Percentiles rank a stretch among this genome's conserved stretches.
These are phyloP conservation scores for Lablab purpureus DNA, from an alignment of 306 rosid genomes.

Conservation along the genomic window DNA sequence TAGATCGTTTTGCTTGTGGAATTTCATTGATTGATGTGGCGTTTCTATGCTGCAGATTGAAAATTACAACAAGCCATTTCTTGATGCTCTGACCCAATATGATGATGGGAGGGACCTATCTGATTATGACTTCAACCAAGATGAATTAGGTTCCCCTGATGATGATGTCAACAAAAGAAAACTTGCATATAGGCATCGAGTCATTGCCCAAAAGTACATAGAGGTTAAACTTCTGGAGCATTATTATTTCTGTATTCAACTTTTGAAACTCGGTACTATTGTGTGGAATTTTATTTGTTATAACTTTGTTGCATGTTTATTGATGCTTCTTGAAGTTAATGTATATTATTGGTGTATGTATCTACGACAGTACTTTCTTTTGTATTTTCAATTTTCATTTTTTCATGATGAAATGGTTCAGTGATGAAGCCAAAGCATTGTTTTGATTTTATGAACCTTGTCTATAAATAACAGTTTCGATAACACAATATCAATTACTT, in stretches of 20 bases:
- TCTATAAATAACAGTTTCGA: not conserved
- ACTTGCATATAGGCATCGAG: constrained; percentile 87
- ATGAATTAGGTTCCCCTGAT: constrained; percentile 65
- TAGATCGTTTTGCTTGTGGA: constrained; percentile 25
- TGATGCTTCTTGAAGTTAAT: constrained; percentile 4
- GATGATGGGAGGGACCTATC: constrained; percentile 90
- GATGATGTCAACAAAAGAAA: constrained; percentile 77
- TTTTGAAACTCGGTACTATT: constrained; percentile 21
- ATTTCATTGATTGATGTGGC: constrained; percentile 39
- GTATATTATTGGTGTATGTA: not conserved
- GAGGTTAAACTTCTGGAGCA: constrained; percentile 60
- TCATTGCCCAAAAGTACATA: constrained; percentile 67
- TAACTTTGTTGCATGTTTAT: constrained; percentile 12
- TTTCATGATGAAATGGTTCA: constrained; percentile 19
- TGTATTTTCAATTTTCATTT: not conserved
- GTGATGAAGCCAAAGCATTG: constrained; percentile 10
- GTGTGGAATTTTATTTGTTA: not conserved
- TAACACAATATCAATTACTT: constrained; percentile 2
- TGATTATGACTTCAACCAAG: constrained; percentile 76
- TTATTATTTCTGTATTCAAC: constrained; percentile 27
- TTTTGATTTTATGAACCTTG: constrained; percentile 15
- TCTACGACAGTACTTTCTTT: constrained; percentile 4
- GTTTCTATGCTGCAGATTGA: constrained; percentile 81
- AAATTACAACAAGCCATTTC: constrained; percentile 76
- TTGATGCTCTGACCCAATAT: constrained; percentile 61